phyloP scores from a whole-genome alignment of 208 protist species.

The Wallacemonas sp. region DNA sequence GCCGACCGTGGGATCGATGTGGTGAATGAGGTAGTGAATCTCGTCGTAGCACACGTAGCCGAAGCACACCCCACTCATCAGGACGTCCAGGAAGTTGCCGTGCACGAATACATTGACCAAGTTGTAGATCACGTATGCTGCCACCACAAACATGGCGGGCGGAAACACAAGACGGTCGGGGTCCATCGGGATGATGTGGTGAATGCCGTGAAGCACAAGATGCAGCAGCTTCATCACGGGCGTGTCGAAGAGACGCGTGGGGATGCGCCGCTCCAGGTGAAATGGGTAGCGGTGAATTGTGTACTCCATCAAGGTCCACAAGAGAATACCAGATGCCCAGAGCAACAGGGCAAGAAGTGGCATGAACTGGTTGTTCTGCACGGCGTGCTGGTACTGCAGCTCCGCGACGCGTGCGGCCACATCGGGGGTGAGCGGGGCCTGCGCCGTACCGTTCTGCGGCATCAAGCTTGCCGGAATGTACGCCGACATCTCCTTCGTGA shows the following conservation, averaged over 20 bases:
- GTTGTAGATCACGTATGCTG: constrained; percentile 36
- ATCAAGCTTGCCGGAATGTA: constrained; percentile 12
- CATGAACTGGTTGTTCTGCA: constrained; percentile 27
- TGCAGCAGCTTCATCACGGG: constrained; percentile 41
- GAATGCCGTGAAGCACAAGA: constrained; percentile 47
- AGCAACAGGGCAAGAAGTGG: constrained; percentile 22
- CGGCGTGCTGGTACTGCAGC: constrained; percentile 25
- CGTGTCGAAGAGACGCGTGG: constrained; percentile 29
- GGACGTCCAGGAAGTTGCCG: constrained; percentile 44
- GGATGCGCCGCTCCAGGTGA: constrained; percentile 38
- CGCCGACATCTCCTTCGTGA: constrained; percentile 11
- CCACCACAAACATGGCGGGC: constrained; percentile 37
- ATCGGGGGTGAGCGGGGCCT: neutral
- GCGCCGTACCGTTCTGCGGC: neutral
- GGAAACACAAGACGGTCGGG: constrained; percentile 56
- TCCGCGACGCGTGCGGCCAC: constrained; percentile 17
- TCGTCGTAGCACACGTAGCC: constrained; percentile 50
- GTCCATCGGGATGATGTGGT: constrained; percentile 66
- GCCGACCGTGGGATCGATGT: constrained; percentile 34
- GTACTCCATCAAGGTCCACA: constrained; percentile 55
- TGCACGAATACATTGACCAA: constrained; percentile 22
- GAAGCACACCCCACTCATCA: constrained; percentile 32
- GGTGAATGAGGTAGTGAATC: constrained; percentile 51
- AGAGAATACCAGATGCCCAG: constrained; percentile 30
- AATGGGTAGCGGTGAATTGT: constrained; percentile 46